phyloP scores from a whole-genome alignment of 2,329 filamentous ascomycete genomes.

The Dactylonectria estremocensis region DNA sequence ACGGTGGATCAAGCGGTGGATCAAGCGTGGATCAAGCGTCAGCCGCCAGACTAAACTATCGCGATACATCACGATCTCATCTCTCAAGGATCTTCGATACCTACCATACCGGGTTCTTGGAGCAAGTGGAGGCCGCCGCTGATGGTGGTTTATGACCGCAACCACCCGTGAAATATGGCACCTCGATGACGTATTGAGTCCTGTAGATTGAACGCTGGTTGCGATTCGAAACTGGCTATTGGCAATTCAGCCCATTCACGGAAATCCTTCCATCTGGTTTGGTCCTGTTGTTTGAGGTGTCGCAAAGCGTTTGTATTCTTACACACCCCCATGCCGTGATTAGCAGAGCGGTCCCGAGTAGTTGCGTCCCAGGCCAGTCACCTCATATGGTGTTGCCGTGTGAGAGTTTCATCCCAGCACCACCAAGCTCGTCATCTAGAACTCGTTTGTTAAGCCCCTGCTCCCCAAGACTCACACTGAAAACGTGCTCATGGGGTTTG shows the following conservation, averaged over 20 bases:
- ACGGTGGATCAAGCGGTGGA: background rate
- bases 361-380: background rate
- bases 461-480: background rate
- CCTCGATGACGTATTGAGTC: background rate
- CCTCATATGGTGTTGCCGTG: background rate
- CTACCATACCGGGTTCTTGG: constrained; percentile 31
- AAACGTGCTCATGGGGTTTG: background rate
- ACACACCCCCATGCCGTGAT: background rate
- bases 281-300: background rate
- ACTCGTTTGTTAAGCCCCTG: background rate
- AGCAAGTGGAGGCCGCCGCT: constrained; percentile 23
- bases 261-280: background rate
- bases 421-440: background rate
- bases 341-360: background rate
- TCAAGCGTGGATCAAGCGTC: constrained; percentile 25
- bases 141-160: constrained; percentile 3
- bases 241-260: background rate
- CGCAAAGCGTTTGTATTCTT: background rate
- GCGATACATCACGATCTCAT: constrained; percentile 46
- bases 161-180: constrained; percentile 16
- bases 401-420: background rate
- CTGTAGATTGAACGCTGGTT: background rate
- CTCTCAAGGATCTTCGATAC: constrained; percentile 20
- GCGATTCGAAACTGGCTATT: background rate
- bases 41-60: constrained; percentile 43